A percentile compares a stretch with the other conserved stretches of the same genome.
These are phyloP conservation scores for Colletotrichum graminicola DNA, from an alignment of 2,329 filamentous ascomycete species.

Conservation along the genomic window DNA sequence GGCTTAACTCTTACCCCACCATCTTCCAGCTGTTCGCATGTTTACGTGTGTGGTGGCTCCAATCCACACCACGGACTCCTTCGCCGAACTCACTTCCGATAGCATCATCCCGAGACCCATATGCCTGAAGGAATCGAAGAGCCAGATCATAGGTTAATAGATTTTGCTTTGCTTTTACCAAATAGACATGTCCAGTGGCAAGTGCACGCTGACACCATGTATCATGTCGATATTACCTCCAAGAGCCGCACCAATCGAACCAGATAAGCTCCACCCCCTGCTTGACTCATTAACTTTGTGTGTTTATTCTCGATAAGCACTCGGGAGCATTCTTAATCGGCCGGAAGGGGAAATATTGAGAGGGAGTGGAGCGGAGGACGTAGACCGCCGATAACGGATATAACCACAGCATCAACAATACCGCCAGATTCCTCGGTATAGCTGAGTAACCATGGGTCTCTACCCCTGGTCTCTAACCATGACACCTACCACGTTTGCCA, in stretches of 20 bases:
- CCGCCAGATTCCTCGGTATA: background rate
- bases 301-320: background rate
- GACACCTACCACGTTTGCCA: conserved; percentile 33
- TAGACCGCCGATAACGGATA: conserved; percentile 13
- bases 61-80: too few species aligned
- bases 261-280: background rate
- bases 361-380: background rate
- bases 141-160: background rate
- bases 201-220: background rate
- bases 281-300: background rate
- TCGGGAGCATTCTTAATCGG: background rate
- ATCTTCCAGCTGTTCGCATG: background rate
- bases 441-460: background rate
- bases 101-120: background rate
- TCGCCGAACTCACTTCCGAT: background rate
- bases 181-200: background rate
- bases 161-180: background rate
- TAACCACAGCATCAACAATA: background rate
- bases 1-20: background rate
- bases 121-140: background rate
- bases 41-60: background rate
- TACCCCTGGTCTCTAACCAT: conserved; percentile 19
- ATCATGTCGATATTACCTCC: background rate
- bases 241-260: background rate
- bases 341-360: background rate